These are phyloP conservation scores for Forsythia suspensa DNA, from an alignment of 257 asterid genomes.

Conservation along the genomic window DNA sequence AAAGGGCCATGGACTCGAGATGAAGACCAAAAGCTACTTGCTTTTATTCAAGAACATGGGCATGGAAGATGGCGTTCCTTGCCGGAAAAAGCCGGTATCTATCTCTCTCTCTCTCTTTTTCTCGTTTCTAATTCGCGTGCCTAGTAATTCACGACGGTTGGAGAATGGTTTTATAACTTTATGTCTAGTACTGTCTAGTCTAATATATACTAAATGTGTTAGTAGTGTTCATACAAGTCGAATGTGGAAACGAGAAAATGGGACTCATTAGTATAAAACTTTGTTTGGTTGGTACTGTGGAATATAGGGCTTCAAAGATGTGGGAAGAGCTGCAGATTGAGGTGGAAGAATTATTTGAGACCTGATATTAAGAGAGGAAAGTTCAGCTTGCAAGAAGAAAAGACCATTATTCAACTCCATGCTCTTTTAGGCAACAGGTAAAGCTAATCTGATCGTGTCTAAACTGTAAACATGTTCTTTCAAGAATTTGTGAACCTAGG, in stretches of 20 bases:
- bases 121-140: background rate
- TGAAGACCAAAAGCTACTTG: slow-evolving; percentile 53
- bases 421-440: slow-evolving; percentile 67
- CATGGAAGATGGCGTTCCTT: slow-evolving; percentile 63
- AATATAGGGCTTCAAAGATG: slow-evolving; percentile 50
- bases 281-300: background rate
- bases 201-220: no score
- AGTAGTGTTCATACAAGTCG: no score
- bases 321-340: slow-evolving; percentile 60
- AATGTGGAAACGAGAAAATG: no score
- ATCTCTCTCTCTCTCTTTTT: background rate
- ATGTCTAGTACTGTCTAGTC: no score
- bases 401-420: slow-evolving; percentile 55
- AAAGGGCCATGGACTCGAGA: slow-evolving; percentile 70
- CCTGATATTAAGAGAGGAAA: slow-evolving; percentile 60
- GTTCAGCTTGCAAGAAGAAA: slow-evolving; percentile 56
- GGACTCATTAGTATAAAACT: no score
- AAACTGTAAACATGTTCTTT: background rate
- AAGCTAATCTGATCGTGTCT: background rate
- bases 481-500: no score
- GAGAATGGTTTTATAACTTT: no score
- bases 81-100: slow-evolving; percentile 51
- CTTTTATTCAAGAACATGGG: slow-evolving; percentile 45
- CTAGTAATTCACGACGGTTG: no score
- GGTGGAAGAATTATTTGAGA: slow-evolving; percentile 58